Conservation (phyloP, 2,329 filamentous ascomycete genomes). For the Alternaria postmessia region DNA sequence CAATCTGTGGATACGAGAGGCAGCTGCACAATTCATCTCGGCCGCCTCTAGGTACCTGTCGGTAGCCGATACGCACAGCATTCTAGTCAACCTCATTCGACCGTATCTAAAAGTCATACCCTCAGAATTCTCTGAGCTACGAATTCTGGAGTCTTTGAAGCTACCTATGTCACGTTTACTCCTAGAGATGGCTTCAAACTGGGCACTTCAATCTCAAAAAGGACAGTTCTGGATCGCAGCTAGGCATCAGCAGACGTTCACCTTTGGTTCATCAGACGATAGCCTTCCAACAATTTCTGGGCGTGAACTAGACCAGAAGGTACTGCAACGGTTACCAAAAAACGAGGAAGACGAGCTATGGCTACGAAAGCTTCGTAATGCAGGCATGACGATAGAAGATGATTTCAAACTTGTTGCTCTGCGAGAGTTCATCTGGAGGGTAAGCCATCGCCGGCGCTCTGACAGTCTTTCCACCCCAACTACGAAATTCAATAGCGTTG, state of each 20-base stretch:
- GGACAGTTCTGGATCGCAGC: slow-evolving; percentile 88
- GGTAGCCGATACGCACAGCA: slow-evolving; percentile 81
- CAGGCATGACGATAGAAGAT: slow-evolving; percentile 83
- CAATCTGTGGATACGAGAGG: slow-evolving; percentile 93
- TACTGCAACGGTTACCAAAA: slow-evolving; percentile 70
- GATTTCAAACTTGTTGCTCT: slow-evolving; percentile 88
- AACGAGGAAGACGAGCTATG: slow-evolving; percentile 96
- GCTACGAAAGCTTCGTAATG: slow-evolving; percentile 82
- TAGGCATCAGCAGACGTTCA: slow-evolving; percentile 74
- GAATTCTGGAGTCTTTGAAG: slow-evolving; percentile 82
- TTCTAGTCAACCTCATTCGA: slow-evolving; percentile 79
- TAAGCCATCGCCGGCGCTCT: slow-evolving; percentile 75
- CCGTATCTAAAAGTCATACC: slow-evolving; percentile 82
- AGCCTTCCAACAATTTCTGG: slow-evolving; percentile 63
- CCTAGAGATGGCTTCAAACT: slow-evolving; percentile 84
- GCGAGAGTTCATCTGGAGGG: slow-evolving; percentile 89
- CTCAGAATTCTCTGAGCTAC: slow-evolving; percentile 73
- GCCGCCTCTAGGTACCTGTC: slow-evolving; percentile 79
- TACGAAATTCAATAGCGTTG: slow-evolving; percentile 70
- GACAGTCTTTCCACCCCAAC: slow-evolving; percentile 53
- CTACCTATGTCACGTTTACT: slow-evolving; percentile 79
- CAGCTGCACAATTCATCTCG: slow-evolving; percentile 82
- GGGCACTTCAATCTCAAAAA: slow-evolving; percentile 82
- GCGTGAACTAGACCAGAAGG: slow-evolving; percentile 64
- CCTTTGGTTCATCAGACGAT: slow-evolving; percentile 66